Conservation (phyloP, 2,329 filamentous ascomycete genomes). For the Arthrobotrys musiformis region DNA sequence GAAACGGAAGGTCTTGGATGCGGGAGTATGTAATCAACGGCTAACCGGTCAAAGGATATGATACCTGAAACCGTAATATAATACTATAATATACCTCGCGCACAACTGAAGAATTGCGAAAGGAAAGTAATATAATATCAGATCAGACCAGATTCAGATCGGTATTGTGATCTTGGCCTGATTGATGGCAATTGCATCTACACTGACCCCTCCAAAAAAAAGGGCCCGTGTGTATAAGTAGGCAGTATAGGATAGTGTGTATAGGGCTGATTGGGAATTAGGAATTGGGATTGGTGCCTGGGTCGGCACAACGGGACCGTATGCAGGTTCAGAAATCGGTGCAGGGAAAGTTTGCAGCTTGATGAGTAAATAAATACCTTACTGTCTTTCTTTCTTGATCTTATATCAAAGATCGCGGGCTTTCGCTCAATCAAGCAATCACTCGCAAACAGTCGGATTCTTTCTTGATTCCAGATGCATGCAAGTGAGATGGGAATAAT, state of each 20-base stretch:
- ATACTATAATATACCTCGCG: too few species aligned
- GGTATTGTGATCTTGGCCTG: conserved; percentile 17
- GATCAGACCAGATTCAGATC: neutral
- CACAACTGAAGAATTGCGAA: conserved; percentile 30
- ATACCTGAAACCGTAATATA: conserved; percentile 49
- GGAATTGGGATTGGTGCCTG: too few species aligned
- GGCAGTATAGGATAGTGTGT: too few species aligned
- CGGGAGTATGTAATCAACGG: conserved; percentile 44
- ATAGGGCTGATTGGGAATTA: conserved; percentile 49
- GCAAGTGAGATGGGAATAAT: conserved; percentile 16
- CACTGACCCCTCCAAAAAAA: too few species aligned
- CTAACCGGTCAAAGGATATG: conserved; percentile 14
- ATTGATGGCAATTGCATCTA: conserved; percentile 4
- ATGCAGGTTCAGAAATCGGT: conserved; percentile 39
- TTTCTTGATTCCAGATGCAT: conserved; percentile 6
- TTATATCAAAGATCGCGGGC: too few species aligned
- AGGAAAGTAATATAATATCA: conserved; percentile 8
- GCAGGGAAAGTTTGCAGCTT: conserved; percentile 11
- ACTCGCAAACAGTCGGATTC: conserved; percentile 12
- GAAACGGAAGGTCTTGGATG: conserved; percentile 33
- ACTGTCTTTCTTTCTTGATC: too few species aligned
- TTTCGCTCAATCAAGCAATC: neutral
- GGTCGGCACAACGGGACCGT: conserved; percentile 28
- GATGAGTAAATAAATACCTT: conserved; percentile 51
- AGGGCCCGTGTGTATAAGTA: neutral